These are phyloP conservation scores for Mucor indicus DNA, from an alignment of 371 early-diverging fungal genomes.

Conservation along the genomic window DNA sequence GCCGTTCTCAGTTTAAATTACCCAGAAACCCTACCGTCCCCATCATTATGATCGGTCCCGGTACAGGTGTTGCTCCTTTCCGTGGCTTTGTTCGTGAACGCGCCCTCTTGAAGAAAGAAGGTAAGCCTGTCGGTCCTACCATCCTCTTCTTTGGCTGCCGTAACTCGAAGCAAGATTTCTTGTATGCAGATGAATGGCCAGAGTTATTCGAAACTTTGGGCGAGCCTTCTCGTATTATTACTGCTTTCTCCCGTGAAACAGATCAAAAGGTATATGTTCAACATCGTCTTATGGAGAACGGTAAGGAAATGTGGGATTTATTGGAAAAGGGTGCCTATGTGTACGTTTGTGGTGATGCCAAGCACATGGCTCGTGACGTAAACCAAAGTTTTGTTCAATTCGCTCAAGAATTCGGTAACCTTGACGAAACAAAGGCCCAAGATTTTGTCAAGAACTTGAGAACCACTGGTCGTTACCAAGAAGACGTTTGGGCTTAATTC, in stretches of 20 bases:
- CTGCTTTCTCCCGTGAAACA: conserved; percentile 87
- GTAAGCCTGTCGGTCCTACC: conserved; percentile 72
- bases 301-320: conserved; percentile 69
- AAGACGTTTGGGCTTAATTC: conserved; percentile 94
- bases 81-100: conserved; percentile 93
- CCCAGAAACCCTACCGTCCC: conserved; percentile 78
- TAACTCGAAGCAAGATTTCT: conserved; percentile 74
- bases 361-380: conserved; percentile 95
- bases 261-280: conserved; percentile 87
- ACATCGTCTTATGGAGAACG: conserved; percentile 67
- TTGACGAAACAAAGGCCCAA: conserved; percentile 67
- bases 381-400: conserved; percentile 65
- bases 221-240: conserved; percentile 60
- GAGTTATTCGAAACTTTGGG: conserved; percentile 58
- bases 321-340: conserved; percentile 72
- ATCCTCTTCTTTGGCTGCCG: conserved; percentile 94
- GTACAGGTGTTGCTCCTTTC: conserved; percentile 98
- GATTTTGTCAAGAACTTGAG: conserved; percentile 83
- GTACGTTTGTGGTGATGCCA: conserved; percentile 96
- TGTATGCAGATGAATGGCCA: conserved; percentile 87
- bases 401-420: conserved; percentile 68
- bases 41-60: conserved; percentile 96
- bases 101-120: conserved; percentile 55
- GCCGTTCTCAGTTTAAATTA: conserved; percentile 83
- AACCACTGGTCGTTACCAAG: conserved; percentile 81